Base-by-base conservation (phyloP, 1,284 basidiomycete genomes). In the Naganishia cerealis region DNA sequence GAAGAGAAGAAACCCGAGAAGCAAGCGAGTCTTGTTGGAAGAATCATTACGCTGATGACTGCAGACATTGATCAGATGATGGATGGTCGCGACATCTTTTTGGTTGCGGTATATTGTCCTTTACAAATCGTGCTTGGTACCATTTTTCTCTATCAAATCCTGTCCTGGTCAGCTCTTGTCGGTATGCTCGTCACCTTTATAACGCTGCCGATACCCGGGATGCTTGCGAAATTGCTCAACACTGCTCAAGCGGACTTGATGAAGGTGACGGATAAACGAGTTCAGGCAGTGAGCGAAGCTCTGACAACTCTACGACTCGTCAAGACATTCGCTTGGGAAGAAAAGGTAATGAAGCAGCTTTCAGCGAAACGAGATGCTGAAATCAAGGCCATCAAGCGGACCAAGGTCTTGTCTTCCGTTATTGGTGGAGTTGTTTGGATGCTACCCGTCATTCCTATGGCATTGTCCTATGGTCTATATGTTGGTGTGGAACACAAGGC, bases 261-360 rank as follows among this genome's bases (percentile, higher is more conserved):
- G 76, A 62, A 71, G 18, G 75, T 77, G 12, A 85, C 84, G 0
- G 86, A 86, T 72, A 81, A 82, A 12, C 80, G 86, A 43, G 82
- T 86, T 1, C 83, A 85, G 71, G 74, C 78, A 1, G 79, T 86
- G 48, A 83, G 84, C 0, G 86, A 86, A 76, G 80, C 81, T 81
- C 68, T 65, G 75, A 72, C 50, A 3, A 59, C 72, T 5, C 72
- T 77, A 12, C 69, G 86, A 36, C 87, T 87, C 82, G 81, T 87
- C 77, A 89, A 89, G 78, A 83, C 89, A 71, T 89, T 89, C 71
- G 88, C 85, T 12, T 88, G 87, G 87, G 87, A 87, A 73, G 78
- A 78, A n/a, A 83, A 85, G 71, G 84, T 87, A 77, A 81, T 84
- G 67, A 77, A 81, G 21, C 81, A 83, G 61, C 80, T 88, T 43